Evolutionary conservation across 768 basidiomycete genomes (phyloP), one percentile per base, ranked within the genome.

Genomic region (Lactarius psammicola): DNA sequence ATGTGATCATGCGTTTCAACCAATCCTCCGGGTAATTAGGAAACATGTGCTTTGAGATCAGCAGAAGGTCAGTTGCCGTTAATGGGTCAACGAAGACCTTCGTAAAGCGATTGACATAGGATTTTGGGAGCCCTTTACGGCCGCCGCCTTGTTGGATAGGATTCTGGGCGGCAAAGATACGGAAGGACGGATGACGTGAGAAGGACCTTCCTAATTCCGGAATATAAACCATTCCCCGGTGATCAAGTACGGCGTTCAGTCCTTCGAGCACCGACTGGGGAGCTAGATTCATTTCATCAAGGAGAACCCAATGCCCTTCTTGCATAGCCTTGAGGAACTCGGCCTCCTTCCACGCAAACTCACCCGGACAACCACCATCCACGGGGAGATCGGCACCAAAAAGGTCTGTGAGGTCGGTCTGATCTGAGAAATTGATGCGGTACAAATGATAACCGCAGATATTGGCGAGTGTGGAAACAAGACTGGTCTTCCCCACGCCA

Each of bases 201-300:
- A 98, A 99, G 11, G 91, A 87, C 59, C 92, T 87, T 53, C 91
- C 92, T 13, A 99, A 85, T 74, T 98, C 97, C 3, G 97, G 97
- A 49, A 99, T 89, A 76, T 88, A 98, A 30, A 97, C 94, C 1
- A 89, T 87, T 33, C 97, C 96, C 59, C 97, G 87, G 76, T 98
- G 96, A 76, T 99, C 97, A 34, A 99, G 78, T 11, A 96, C 86
- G 1, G 97, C 94, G 73, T 99, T 99, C 46, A 99, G 84, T 33
- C 97, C 97, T 78, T 99, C 97, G 2, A 99, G 85, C 5, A 99
- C 89, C 0, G 97, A 89, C 73, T 99, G 96, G 34, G 96, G 93
- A 0, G 96, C 96, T 44, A 99, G 82, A 73, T 99, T 99, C 97
- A 99, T 98, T 75, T 99, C 97, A 73, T 99, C 97, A 11, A 99